Percentiles rank a stretch among this genome's conserved stretches.
Conservation (phyloP, 2,329 filamentous ascomycete genomes). For the Aspergillus sp. region DNA sequence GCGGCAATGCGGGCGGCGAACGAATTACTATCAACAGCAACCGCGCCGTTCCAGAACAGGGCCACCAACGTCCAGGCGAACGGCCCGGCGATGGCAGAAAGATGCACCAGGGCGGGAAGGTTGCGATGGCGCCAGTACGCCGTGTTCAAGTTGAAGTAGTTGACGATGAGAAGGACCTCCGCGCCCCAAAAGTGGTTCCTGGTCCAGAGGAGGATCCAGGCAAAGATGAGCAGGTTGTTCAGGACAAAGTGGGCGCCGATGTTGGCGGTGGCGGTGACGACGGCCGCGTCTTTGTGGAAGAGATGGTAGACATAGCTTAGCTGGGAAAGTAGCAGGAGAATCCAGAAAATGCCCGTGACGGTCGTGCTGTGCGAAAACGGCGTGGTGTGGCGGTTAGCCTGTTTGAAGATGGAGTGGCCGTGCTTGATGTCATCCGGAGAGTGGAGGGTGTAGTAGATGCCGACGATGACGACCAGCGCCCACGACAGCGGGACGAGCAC, state of each 20-base stretch:
- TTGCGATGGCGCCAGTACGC: conserved; percentile 78
- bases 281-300: conserved; percentile 63
- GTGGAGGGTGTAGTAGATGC: conserved; percentile 71
- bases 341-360: conserved; percentile 70
- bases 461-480: conserved; percentile 68
- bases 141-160: conserved; percentile 75
- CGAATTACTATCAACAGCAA: conserved; percentile 68
- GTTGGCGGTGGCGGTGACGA: conserved; percentile 67
- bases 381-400: conserved; percentile 65
- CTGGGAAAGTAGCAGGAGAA: conserved; percentile 72
- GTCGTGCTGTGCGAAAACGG: conserved; percentile 71
- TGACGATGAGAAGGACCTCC: conserved; percentile 72
- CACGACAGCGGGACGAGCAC: conserved; percentile 71
- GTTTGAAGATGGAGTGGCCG: conserved; percentile 69
- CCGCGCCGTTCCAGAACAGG: conserved; percentile 85
- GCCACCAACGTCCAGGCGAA: conserved; percentile 84
- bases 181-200: conserved; percentile 71
- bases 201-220: conserved; percentile 80
- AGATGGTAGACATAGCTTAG: conserved; percentile 72
- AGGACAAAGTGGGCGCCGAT: conserved; percentile 82
- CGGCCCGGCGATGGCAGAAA: conserved; percentile 71
- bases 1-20: conserved; percentile 74
- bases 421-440: conserved; percentile 61
- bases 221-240: conserved; percentile 79
- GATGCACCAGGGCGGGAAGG: conserved; percentile 71